Evolutionary conservation across 2,329 filamentous ascomycete species (phyloP).

Genomic region (Chaetomium globosum): DNA sequence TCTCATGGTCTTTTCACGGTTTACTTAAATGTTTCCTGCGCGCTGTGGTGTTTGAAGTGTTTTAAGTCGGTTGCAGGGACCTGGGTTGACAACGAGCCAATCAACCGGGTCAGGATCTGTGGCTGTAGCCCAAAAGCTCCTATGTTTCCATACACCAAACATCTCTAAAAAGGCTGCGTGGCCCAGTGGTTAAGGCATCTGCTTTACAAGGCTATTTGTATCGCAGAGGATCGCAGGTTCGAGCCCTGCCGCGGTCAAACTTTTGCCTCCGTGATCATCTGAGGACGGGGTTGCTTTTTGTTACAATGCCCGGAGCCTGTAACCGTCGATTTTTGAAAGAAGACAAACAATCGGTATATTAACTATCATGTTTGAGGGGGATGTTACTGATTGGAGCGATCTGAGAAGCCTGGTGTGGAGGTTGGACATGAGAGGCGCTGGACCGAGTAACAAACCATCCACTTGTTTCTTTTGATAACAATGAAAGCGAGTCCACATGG

Average conservation of each 20-base stretch:
- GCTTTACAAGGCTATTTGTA: conserved; percentile 39
- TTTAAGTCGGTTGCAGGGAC: background rate
- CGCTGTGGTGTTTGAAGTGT: background rate
- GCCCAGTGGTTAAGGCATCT: conserved; percentile 43
- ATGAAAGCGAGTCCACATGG: no score
- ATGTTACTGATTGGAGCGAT: background rate
- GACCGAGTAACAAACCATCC: no score
- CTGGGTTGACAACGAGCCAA: conserved; percentile 10
- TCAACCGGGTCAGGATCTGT: conserved; percentile 2
- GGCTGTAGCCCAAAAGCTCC: background rate
- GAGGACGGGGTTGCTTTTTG: conserved; percentile 6
- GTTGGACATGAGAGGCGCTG: no score
- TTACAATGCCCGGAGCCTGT: background rate
- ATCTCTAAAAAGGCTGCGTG: conserved; percentile 34
- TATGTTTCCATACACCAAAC: background rate
- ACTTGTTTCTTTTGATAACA: no score
- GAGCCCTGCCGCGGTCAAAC: conserved; percentile 41
- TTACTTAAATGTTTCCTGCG: background rate
- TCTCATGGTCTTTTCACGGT: conserved; percentile 31
- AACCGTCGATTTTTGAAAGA: no score
- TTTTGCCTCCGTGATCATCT: conserved; percentile 14
- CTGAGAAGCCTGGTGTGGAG: no score
- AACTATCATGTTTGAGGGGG: background rate
- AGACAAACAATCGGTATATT: background rate
- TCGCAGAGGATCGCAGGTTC: conserved; percentile 44